phyloP scores from a whole-genome alignment of 2,329 filamentous ascomycete genomes.

The Botrytis deweyae region DNA sequence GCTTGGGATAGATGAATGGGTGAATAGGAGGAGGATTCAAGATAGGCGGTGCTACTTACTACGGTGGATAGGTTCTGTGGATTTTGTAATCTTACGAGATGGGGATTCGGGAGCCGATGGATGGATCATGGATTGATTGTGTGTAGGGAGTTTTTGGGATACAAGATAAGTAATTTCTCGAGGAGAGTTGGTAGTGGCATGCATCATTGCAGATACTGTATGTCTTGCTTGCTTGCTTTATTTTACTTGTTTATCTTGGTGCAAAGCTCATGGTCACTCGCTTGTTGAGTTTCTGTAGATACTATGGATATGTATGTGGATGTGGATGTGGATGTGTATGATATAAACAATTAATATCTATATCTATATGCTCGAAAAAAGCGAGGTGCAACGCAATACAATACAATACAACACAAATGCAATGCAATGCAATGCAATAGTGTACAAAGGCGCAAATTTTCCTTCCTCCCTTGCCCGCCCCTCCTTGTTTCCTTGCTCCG shows the following conservation, averaged over 20 bases:
- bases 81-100: neutral
- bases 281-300: neutral
- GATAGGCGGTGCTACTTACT: neutral
- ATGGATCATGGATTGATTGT: no score
- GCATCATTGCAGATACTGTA: no score
- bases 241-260: no score
- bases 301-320: neutral
- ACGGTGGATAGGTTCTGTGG: neutral
- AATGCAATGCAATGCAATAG: slow-evolving; percentile 13
- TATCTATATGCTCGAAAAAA: slow-evolving; percentile 1
- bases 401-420: slow-evolving; percentile 2
- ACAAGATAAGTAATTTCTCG: neutral
- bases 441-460: slow-evolving; percentile 5
- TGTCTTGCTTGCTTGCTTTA: neutral
- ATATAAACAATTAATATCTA: slow-evolving; percentile 5
- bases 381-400: neutral
- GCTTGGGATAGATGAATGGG: neutral
- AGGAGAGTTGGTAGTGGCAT: neutral
- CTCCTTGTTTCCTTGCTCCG: neutral
- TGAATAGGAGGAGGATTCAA: neutral
- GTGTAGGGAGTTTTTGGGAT: no score
- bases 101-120: neutral
- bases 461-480: neutral
- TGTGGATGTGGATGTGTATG: neutral
- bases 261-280: neutral